Conservation (phyloP, 192 early-diverging fungal genomes). For the Phycomyces nitens region DNA sequence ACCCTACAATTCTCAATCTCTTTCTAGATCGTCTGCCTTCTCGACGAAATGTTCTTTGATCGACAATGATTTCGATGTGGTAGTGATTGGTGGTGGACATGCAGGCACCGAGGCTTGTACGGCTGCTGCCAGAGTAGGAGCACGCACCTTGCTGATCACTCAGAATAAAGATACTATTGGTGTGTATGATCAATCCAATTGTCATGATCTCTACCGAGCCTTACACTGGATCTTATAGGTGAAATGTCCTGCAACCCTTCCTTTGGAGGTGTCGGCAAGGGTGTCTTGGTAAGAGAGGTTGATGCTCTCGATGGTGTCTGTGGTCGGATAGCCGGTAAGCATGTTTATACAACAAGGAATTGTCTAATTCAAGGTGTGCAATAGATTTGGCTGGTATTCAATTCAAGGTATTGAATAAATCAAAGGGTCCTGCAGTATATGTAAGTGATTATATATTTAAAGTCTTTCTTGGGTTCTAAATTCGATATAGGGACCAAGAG, state of each 20-base stretch:
- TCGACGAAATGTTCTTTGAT: not conserved
- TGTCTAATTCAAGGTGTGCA: too few species aligned
- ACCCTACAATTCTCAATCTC: too few species aligned
- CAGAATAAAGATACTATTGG: conserved; percentile 74
- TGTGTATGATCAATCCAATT: conserved; percentile 12
- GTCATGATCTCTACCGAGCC: not conserved
- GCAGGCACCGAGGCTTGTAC: conserved; percentile 80
- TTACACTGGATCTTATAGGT: conserved; percentile 30
- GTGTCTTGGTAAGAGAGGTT: conserved; percentile 73
- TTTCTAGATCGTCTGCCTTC: too few species aligned
- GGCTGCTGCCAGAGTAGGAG: conserved; percentile 71
- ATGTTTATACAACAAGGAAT: not conserved
- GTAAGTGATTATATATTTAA: conserved; percentile 20
- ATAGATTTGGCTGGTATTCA: conserved; percentile 32
- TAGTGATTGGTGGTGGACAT: conserved; percentile 83
- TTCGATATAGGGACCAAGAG: conserved; percentile 59
- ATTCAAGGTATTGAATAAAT: conserved; percentile 76
- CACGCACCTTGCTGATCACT: conserved; percentile 68
- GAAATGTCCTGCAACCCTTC: conserved; percentile 90
- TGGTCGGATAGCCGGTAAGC: conserved; percentile 59
- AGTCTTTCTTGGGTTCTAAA: not conserved
- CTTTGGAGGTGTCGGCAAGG: conserved; percentile 83
- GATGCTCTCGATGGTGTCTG: conserved; percentile 86
- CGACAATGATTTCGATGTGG: conserved; percentile 55
- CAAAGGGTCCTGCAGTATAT: conserved; percentile 80